These are phyloP conservation scores for Globisporangium solare DNA, from an alignment of 352 stramenopile species.

Conservation along the genomic window DNA sequence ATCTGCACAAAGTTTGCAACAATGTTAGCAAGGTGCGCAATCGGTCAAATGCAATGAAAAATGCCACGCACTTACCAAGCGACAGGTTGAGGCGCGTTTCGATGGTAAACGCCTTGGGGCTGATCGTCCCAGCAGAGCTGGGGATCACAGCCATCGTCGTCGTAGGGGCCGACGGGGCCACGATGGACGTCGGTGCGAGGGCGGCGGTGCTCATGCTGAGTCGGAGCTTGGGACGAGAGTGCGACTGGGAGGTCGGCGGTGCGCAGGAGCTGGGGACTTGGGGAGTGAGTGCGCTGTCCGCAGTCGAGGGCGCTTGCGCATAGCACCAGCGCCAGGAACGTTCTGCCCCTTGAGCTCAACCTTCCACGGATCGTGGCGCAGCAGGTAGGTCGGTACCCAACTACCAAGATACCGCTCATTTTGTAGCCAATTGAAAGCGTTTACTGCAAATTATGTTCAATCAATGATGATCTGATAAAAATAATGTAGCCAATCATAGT, in stretches of 20 bases:
- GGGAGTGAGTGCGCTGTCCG: constrained; percentile 1
- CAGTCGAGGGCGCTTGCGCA: not conserved
- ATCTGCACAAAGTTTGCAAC: constrained; percentile 18
- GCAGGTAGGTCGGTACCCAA: not conserved
- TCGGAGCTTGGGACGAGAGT: not conserved
- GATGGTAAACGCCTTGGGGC: constrained; percentile 13
- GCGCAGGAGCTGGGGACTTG: constrained; percentile 8
- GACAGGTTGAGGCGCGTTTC: constrained; percentile 40
- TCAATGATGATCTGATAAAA: not conserved
- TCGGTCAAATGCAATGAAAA: not conserved
- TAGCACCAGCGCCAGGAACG: not conserved
- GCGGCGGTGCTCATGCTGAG: constrained; percentile 8
- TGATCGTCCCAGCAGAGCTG: constrained; percentile 8
- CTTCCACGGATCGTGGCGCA: constrained; percentile 8
- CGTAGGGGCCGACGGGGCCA: constrained; percentile 5
- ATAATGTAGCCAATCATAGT: constrained; percentile 4
- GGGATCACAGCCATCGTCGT: constrained; percentile 1
- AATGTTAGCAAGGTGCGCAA: constrained; percentile 1
- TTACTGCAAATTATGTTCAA: not conserved
- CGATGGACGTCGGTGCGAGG: constrained; percentile 5
- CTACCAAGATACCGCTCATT: constrained; percentile 5
- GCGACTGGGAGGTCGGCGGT: not conserved
- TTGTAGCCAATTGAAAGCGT: not conserved
- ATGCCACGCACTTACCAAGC: constrained; percentile 25
- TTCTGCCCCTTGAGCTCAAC: not conserved